Evolutionary conservation across 1,139 yeast genomes (phyloP).

Genomic region (Suhomyces terraborum): DNA sequence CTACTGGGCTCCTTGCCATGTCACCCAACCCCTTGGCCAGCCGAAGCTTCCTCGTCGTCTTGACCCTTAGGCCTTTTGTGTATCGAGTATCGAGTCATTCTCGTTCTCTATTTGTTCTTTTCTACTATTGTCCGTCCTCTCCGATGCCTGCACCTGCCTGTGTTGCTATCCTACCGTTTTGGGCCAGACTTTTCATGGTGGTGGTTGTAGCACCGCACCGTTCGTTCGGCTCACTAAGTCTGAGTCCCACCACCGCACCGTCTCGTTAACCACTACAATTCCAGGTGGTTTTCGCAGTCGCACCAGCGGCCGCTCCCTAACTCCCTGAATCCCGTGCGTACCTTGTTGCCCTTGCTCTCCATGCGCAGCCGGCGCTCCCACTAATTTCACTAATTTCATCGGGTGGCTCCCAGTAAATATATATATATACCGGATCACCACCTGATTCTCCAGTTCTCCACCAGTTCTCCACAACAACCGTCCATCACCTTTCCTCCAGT

Average conservation of each 20-base stretch:
- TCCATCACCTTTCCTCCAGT: no score
- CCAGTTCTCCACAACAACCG: no score
- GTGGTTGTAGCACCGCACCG: no score
- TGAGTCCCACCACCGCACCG: no score
- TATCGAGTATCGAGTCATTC: no score
- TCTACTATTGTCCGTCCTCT: not conserved
- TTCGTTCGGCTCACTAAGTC: no score
- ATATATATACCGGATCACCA: constrained; percentile 7
- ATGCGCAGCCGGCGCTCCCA: constrained; percentile 7
- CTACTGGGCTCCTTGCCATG: not conserved
- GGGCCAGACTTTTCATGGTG: not conserved
- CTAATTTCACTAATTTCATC: constrained; percentile 12
- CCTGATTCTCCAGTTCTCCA: not conserved
- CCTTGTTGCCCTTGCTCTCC: constrained; percentile 7
- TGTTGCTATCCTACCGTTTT: constrained; percentile 4
- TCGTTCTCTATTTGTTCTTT: not conserved
- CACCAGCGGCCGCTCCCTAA: not conserved
- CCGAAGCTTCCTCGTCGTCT: not conserved
- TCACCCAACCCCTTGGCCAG: not conserved
- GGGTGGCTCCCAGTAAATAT: constrained; percentile 4
- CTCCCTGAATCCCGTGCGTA: not conserved
- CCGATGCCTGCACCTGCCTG: not conserved
- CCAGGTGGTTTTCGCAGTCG: not conserved
- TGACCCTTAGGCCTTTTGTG: no score
- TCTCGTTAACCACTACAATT: no score